Base-by-base conservation (phyloP, 1,139 yeast species). In the Blastobotrys capitulatus region DNA sequence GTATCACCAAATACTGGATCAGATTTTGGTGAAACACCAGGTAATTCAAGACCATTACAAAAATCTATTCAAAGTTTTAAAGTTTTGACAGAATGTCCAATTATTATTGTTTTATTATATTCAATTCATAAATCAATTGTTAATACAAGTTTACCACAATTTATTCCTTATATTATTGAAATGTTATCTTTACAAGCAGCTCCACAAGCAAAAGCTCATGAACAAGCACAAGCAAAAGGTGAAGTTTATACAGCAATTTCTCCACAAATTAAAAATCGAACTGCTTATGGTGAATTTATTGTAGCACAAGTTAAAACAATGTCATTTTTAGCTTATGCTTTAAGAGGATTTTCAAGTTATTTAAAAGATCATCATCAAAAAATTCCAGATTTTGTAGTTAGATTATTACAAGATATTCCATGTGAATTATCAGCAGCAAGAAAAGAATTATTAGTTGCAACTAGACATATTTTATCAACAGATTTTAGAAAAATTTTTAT, bases 271-370 rank as follows among this genome's bases (percentile, higher is more conserved):
- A 79, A 78, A 50, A 87, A 87, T 62, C 77, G 96, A 58, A 76
- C 81, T 18, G 84, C 87, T 0, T 92, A 84, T 67, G 86, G 94
- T 54, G 98, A 94, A 58, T 87, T 92, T 61, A 82, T 92, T 18
- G 72, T 87, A 38, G 94, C 96, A n/a, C 99, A 94, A 67, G 96
- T 94, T 38, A 94, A 94, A 65, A 96, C 97, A 1, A 94, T 96
- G 48, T 88, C 97, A 0, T 92, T 94, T 58, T 73, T 94, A 61
- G 97, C 98, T 0, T 94, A 90, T 65, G 89, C 90, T 56, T 83
- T 94, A 39, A 78, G 97, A 57, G 92, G 95, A 8, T 86, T 83
- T 60, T 82, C 95, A 1, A 77, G 80, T 32, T 82, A 81, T 44
- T 69, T 92, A 57, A 63, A 65, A 49, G 82, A 80, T 53, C 88